Evolutionary conservation across 2,329 filamentous ascomycete species (phyloP).

Genomic region (Arthrobotrys iridis): DNA sequence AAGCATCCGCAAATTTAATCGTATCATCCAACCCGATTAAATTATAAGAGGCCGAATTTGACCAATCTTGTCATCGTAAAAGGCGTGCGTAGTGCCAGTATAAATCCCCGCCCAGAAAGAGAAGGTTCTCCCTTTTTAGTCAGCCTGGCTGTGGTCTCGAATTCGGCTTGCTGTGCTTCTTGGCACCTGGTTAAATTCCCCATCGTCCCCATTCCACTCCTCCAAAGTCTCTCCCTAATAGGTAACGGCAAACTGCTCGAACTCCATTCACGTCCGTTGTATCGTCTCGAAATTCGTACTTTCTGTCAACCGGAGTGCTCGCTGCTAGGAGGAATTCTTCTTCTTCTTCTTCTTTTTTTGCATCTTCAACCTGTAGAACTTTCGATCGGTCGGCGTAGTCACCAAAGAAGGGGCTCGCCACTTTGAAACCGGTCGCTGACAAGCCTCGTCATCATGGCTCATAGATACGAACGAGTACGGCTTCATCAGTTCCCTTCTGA

Average conservation of each 20-base stretch:
- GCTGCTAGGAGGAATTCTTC: background rate
- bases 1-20: too few relatives aligned
- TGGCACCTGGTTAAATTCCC: conserved; percentile 33
- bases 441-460: conserved; percentile 55
- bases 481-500: background rate
- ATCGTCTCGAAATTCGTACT: background rate
- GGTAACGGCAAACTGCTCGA: background rate
- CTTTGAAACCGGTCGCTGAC: background rate
- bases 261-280: background rate
- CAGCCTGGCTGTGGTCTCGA: background rate
- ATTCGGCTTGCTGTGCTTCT: background rate
- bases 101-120: background rate
- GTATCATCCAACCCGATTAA: background rate
- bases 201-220: background rate
- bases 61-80: background rate
- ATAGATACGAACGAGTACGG: conserved; percentile 58
- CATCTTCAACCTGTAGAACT: background rate
- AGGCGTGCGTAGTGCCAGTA: background rate
- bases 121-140: conserved; percentile 26
- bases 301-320: background rate
- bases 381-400: background rate
- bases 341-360: too few relatives aligned
- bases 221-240: background rate
- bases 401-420: conserved; percentile 12
- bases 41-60: too few relatives aligned